Evolutionary conservation across 1,284 basidiomycete species (phyloP), one percentile per base, ranked within the genome.

Genomic region (Naganishia albida): DNA sequence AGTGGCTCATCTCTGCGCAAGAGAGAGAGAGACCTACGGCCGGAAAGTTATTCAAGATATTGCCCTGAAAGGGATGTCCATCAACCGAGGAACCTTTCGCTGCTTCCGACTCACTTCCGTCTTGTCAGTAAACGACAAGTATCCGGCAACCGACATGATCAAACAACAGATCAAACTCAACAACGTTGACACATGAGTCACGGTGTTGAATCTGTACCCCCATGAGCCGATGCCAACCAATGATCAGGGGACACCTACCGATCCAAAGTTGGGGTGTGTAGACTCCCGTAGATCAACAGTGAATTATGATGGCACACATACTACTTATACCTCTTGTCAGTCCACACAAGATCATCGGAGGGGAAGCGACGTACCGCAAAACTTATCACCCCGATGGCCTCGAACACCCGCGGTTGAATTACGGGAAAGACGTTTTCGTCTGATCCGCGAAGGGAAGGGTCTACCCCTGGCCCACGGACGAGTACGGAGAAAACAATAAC

Each of bases 381-480:
- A 74, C 89, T 91, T 73, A 97, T 96, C 67, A 97, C 93, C 39
- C 93, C 93, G 62, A 95, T 93, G 18, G 93, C 91, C 76, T 91
- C 89, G 73, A 94, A 91, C 25, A 96, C 81, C 3, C 90, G 89
- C 0, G 89, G 84, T 25, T 85, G 84, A 54, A 93, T 80, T 67
- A 94, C 65, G 1, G 88, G 87, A 74, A 89, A 89, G 6, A 73
- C 88, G 83, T 75, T 86, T 80, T 34, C 82, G 6, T 71, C 68
- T 0, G 73, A 72, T 1, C 95, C 95, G 75, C 88, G 90, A 50
- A 95, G 81, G 50, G 87, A 86, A 1, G 85, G 80, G 13, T 88
- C 83, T n/a, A 91, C 90, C 42, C 89, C 85, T 0, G 89, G 89
- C 1, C 91, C 91, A 72, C 94, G 87, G 52, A 96, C 80, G 39